These are phyloP conservation scores for Ustilago trichophora DNA, from an alignment of 1,284 basidiomycete species.

Conservation along the genomic window DNA sequence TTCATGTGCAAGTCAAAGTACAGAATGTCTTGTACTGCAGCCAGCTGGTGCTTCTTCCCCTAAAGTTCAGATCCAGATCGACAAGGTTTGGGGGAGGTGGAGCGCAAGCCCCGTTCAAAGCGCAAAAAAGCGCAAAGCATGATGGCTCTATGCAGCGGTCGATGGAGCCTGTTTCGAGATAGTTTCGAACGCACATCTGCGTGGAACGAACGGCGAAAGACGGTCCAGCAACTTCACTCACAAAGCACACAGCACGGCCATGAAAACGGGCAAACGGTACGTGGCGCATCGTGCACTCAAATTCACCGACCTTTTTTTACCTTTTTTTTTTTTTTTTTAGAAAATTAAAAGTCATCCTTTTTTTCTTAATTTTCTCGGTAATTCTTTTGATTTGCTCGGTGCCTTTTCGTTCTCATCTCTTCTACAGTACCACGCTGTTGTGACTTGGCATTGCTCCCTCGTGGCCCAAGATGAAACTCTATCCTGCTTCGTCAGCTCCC, in stretches of 20 bases:
- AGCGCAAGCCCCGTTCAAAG: background rate
- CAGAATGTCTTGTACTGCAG: too few species aligned
- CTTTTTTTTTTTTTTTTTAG: background rate
- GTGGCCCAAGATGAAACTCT: background rate
- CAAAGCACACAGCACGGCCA: too few species aligned
- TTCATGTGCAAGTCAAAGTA: too few species aligned
- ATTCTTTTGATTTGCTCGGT: background rate
- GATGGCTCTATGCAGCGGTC: conserved; percentile 7
- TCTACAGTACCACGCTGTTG: too few species aligned
- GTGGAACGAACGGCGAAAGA: conserved; percentile 1
- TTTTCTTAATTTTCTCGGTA: background rate
- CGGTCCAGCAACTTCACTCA: too few species aligned
- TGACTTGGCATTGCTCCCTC: too few species aligned
- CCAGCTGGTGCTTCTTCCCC: too few species aligned
- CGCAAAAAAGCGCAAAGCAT: conserved; percentile 7
- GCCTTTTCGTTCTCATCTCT: too few species aligned
- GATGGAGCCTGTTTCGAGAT: conserved; percentile 1
- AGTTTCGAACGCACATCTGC: background rate
- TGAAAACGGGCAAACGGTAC: background rate
- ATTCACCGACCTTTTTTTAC: background rate
- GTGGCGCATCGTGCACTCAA: background rate
- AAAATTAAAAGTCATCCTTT: background rate
- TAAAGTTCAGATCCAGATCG: background rate
- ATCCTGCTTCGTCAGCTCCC: background rate
- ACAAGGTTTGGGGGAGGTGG: background rate